Base-by-base conservation (phyloP, 805 yeast genomes). In the Candida xyloterini region DNA sequence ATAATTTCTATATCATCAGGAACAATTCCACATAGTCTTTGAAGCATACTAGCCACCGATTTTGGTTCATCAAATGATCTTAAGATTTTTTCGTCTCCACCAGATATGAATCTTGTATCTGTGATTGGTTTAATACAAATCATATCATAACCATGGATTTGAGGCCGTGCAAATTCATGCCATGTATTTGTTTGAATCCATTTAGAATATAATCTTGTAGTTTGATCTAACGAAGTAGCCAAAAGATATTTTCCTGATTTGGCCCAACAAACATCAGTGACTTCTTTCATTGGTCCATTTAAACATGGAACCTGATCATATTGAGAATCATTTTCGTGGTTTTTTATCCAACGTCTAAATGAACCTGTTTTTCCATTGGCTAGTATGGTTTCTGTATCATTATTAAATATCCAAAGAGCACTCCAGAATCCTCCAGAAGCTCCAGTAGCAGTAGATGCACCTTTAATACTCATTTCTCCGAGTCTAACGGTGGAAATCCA, bases 111-210 rank as follows among this genome's bases (percentile, higher is more conserved):
- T 47, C 74, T 67, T 1, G 84, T 70, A 35, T 70, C 63, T 13
- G 75, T 63, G 10, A 93, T 61, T 10, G 83, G 70, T 27, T 80
- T 77, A 7, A 85, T 68, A 50, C 95, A 80, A 27, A 86, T 73
- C 97, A 93, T 89, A 57, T 93, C 98, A 58, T 88, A 93, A 7
- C 99, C 99, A 61, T 93, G 99, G 47, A 93, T 93, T 62, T 93
- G 99, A 0, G 99, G 98, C 51, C 99, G 76, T 1, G 96, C 87
- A 61, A 93, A 82, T 60, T 93, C 99, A 57, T 82, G 83, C 95
- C 96, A 89, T 1, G 81, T 68, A 7, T 49, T 43, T 3, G 55
- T 42, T 25, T 65, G 57, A 7, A 36, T 46, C 86, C 88, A 84
- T 20, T 74, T 76, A 0, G 95, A 80, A 62, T 74, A 83, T 16